Evolutionary conservation across 2,329 filamentous ascomycete species (phyloP).

Genomic region (Periconia macrospinosa): DNA sequence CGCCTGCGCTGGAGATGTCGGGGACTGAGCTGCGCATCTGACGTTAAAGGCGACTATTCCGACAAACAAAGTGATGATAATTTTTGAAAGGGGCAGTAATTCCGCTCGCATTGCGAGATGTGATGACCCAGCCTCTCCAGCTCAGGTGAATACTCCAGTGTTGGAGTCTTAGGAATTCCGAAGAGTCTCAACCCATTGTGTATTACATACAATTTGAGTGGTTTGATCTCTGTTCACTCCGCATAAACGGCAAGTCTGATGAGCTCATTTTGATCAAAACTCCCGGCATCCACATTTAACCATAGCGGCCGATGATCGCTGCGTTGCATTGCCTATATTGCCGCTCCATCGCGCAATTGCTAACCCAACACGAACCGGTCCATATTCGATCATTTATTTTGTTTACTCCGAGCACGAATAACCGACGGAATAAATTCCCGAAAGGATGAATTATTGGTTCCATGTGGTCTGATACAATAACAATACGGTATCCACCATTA

Average conservation of each 20-base stretch:
- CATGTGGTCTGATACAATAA: too few relatives aligned
- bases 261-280: not conserved
- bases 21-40: not conserved
- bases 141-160: not conserved
- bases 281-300: not conserved
- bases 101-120: constrained; percentile 66
- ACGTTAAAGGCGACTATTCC: constrained; percentile 59
- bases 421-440: not conserved
- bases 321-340: constrained; percentile 4
- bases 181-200: not conserved
- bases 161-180: not conserved
- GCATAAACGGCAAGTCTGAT: not conserved
- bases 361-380: not conserved
- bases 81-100: constrained; percentile 63
- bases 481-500: too few relatives aligned
- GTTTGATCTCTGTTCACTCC: not conserved
- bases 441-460: not conserved
- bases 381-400: not conserved
- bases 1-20: constrained; percentile 1
- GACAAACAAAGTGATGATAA: constrained; percentile 9
- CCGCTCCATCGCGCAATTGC: not conserved
- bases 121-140: not conserved
- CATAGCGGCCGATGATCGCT: not conserved
- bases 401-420: not conserved
- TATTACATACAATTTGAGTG: not conserved